Evolutionary conservation across 768 basidiomycete genomes (phyloP).

Genomic region (Lactarius deliciosus): DNA sequence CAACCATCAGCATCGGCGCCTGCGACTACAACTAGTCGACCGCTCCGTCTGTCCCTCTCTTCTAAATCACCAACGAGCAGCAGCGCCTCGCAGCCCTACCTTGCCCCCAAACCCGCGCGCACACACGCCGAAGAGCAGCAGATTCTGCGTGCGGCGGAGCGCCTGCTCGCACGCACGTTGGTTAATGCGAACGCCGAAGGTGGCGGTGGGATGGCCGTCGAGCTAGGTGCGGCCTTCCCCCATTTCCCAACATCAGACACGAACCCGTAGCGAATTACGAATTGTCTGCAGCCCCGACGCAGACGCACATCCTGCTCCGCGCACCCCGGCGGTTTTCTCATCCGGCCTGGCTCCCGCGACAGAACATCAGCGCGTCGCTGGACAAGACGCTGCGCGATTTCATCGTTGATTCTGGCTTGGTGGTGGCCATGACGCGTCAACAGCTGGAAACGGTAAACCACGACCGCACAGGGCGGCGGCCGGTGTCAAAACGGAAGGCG

Average conservation of each 20-base stretch:
- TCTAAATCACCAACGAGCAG: conserved; percentile 20
- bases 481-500: conserved; percentile 40
- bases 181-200: conserved; percentile 46
- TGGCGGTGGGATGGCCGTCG: conserved; percentile 42
- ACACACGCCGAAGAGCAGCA: conserved; percentile 40
- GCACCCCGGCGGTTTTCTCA: conserved; percentile 50
- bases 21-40: conserved; percentile 21
- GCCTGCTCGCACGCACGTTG: conserved; percentile 46
- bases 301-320: conserved; percentile 47
- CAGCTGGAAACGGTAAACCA: conserved; percentile 32
- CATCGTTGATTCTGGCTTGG: conserved; percentile 34
- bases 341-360: conserved; percentile 48
- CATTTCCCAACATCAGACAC: background rate
- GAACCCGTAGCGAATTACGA: background rate
- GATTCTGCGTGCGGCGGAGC: conserved; percentile 38
- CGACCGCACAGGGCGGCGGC: conserved; percentile 15
- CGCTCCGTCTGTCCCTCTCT: conserved; percentile 23
- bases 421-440: background rate
- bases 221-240: conserved; percentile 38
- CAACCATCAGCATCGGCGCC: conserved; percentile 16
- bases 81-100: conserved; percentile 13
- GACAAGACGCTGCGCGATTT: conserved; percentile 41
- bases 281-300: conserved; percentile 43
- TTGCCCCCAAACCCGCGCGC: conserved; percentile 9
- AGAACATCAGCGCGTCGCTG: conserved; percentile 41